Evolutionary conservation across 1,139 yeast genomes (phyloP).

Genomic region (Yamadazyma oceani): DNA sequence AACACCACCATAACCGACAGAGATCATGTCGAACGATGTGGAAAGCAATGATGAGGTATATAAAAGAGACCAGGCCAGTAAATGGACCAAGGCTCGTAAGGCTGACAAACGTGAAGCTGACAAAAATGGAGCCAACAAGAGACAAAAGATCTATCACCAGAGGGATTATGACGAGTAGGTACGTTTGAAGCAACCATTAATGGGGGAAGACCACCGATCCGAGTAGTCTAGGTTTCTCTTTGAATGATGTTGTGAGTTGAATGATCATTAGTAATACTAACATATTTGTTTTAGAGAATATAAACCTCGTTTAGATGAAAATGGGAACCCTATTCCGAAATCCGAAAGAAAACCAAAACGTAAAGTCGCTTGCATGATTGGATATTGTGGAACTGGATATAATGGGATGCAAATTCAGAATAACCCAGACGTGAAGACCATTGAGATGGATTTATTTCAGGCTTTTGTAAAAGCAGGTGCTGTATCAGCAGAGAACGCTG

Average conservation of each 20-base stretch:
- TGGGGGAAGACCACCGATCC: too few species aligned
- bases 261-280: constrained; percentile 18
- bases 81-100: constrained; percentile 35
- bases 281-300: constrained; percentile 35
- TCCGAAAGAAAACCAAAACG: constrained; percentile 75
- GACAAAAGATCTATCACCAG: constrained; percentile 9
- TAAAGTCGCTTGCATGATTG: constrained; percentile 90
- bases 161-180: constrained; percentile 28
- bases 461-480: constrained; percentile 92
- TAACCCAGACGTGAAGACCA: constrained; percentile 87
- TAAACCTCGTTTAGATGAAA: constrained; percentile 51
- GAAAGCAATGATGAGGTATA: constrained; percentile 26
- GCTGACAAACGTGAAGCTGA: constrained; percentile 32
- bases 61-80: constrained; percentile 44
- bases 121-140: constrained; percentile 11
- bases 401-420: constrained; percentile 89
- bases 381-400: constrained; percentile 97
- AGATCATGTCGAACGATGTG: constrained; percentile 11
- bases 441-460: constrained; percentile 84
- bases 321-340: constrained; percentile 58
- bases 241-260: neutral
- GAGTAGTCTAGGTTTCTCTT: too few species aligned
- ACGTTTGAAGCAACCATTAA: constrained; percentile 25
- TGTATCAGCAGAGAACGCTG: constrained; percentile 82
- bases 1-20: neutral